Evolutionary conservation across 257 asterid species (phyloP), one percentile per base, ranked within the genome.

Genomic region (Catharanthus roseus): DNA sequence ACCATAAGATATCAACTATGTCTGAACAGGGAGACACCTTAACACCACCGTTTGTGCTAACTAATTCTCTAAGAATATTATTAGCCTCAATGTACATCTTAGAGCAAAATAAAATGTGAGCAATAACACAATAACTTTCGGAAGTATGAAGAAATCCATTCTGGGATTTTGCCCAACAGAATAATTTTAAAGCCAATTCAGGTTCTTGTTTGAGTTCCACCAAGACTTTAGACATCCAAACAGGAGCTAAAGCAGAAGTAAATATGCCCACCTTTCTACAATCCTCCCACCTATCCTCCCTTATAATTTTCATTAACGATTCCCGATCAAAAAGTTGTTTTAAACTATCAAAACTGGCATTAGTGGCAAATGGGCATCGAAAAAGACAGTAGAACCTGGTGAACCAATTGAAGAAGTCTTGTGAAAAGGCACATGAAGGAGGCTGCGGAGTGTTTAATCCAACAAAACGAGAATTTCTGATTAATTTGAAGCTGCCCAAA

Each of bases 51-150:
- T 76, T 74, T 33, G 74, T 64, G 69, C 69, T 79, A 82, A 90
- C 86, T 80, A 93, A 64, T 51, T 86, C 83, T 57, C 41, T 85
- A 71, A 90, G 85, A 77, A 90, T 83, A 72, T 66, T 73, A 73
- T 83, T 81, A 0, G 95, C 79, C 10, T 90, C 96, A 34, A 45
- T 65, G 33, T 90, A 93, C 96, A 90, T 86, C 81, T 85, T 74
- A 58, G 92, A 86, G 74, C 86, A 86, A 82, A 93, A 90, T 85
- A 93, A 84, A 78, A 93, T 90, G 72, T 90, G 97, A 65, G 95
- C 90, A 75, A 87, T 62, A 28, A 89, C 75, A 80, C 96, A 93
- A 63, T 85, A 93, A 82, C 72, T 80, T 77, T 90, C 88, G 0
- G 84, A 81, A 33, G 90, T 86, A 74, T 88, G 95, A 62, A 53